phyloP scores from a whole-genome alignment of 257 asterid genomes.

The Ajuga chamaepitys region DNA sequence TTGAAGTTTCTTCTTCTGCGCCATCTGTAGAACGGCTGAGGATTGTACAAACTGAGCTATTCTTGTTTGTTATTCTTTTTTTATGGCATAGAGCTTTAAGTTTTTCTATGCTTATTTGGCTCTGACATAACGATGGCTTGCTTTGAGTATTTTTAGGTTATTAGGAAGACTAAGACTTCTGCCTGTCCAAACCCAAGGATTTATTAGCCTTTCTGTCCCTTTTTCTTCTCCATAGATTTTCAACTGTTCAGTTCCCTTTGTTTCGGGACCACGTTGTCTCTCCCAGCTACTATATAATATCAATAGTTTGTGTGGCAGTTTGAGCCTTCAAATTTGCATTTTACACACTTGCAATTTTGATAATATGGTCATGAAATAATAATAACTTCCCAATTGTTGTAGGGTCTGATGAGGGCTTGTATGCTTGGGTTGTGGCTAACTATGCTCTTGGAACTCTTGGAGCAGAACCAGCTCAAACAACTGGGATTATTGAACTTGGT shows the following conservation, averaged over 20 bases:
- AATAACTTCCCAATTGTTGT: constrained; percentile 9
- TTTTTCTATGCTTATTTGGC: not conserved
- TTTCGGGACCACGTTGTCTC: not conserved
- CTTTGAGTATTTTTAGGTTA: not conserved
- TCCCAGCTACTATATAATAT: not conserved
- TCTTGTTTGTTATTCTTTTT: not conserved
- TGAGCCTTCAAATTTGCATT: not conserved
- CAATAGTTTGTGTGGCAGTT: not conserved
- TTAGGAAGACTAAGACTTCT: not conserved
- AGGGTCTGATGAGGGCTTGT: constrained; percentile 97
- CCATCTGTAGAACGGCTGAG: not conserved
- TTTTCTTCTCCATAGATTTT: not conserved
- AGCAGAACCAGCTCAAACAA: constrained; percentile 72
- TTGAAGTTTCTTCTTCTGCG: not conserved
- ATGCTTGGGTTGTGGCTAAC: constrained; percentile 98
- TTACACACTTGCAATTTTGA: not conserved
- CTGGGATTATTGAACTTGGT: constrained; percentile 97
- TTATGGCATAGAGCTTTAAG: not conserved
- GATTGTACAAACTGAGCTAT: not conserved
- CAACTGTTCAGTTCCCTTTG: not conserved
- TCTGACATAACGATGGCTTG: not conserved
- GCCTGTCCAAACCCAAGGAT: not conserved
- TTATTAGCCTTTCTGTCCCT: not conserved
- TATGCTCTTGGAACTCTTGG: constrained; percentile 95
- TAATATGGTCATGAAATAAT: not conserved